Base-by-base conservation (phyloP, 192 early-diverging fungal genomes). In the Umbelopsis sp. region DNA sequence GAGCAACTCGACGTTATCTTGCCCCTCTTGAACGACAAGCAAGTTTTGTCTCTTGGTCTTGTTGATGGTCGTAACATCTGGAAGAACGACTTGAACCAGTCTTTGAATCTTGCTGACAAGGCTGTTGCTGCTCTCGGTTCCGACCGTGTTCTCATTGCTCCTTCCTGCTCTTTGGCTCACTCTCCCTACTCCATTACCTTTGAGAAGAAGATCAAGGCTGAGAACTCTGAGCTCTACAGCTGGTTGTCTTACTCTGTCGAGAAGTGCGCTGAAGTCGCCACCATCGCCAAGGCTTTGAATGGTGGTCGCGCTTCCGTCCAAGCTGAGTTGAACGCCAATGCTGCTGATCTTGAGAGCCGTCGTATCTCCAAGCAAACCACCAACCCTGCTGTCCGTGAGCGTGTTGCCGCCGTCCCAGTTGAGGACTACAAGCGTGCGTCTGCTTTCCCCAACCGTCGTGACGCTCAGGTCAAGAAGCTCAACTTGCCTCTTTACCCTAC, bases 31-130 rank as follows among this genome's bases (percentile, higher is more conserved):
- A 83, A 85, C 41, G 75, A 78, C 22, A 83, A 83, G 71, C 82
- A 93, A 75, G 73, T 86, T 47, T 85, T 98, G n/a, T 97, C 95
- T n/a, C 83, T 95, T 66, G 97, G 97, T 80, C 84, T 99, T 49
- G 87, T 99, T 69, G 91, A 98, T 82, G 97, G 97, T 45, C 92
- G 97, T 72, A 98, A 99, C 89, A 91, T 99, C 82, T 99, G 97
- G 97, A 97, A 96, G 86, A 86, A 90, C 70, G 92, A 98, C 85
- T 78, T 97, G 50, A 84, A 79, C 69, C 80, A 84, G 70, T 90
- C 93, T 59, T 84, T 98, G 36, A 81, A 75, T 20, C 74, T 87
- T 17, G 92, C 89, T 69, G 65, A 86, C 59, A 83, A 87, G 69
- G 91, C 94, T 49, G 84, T 94, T 45, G 66, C 71, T 24, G 86